These are phyloP conservation scores for Chaetoceros muelleri DNA, from an alignment of 108 stramenopile genomes.

Conservation along the genomic window DNA sequence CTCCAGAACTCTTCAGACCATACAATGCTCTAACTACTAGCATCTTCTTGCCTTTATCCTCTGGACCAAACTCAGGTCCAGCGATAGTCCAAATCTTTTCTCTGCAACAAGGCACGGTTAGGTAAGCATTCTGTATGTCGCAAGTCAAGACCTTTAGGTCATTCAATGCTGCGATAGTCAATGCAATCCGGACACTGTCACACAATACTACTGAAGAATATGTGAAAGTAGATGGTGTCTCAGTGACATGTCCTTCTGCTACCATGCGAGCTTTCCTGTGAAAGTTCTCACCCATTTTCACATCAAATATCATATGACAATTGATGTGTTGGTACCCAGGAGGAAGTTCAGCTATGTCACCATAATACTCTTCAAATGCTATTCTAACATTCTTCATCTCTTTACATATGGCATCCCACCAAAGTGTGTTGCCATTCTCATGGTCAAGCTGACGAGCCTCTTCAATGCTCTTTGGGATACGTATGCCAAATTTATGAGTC, in stretches of 20 bases:
- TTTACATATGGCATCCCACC: conserved; percentile 21
- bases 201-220: conserved; percentile 24
- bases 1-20: conserved; percentile 21
- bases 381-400: conserved; percentile 16
- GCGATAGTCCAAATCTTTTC: conserved; percentile 32
- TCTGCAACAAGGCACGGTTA: conserved; percentile 14
- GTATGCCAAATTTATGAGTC: no score
- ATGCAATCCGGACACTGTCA: conserved; percentile 22
- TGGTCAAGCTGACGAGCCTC: conserved; percentile 18
- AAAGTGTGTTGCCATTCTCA: conserved; percentile 17
- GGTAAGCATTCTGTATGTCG: no score
- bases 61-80: conserved; percentile 27
- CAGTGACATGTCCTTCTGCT: no score
- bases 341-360: not conserved
- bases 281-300: no score
- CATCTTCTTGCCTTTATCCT: conserved; percentile 17
- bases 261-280: no score
- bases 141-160: conserved; percentile 13
- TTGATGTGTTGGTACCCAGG: conserved; percentile 8
- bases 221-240: no score
- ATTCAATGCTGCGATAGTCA: conserved; percentile 27
- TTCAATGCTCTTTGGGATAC: conserved; percentile 11
- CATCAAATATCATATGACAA: no score
- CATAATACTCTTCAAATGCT: conserved; percentile 9
- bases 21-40: conserved; percentile 28